Evolutionary conservation across 176 grass and related monocot genomes (phyloP), one percentile per base, ranked within the genome.

Genomic region (Lolium multiflorum): DNA sequence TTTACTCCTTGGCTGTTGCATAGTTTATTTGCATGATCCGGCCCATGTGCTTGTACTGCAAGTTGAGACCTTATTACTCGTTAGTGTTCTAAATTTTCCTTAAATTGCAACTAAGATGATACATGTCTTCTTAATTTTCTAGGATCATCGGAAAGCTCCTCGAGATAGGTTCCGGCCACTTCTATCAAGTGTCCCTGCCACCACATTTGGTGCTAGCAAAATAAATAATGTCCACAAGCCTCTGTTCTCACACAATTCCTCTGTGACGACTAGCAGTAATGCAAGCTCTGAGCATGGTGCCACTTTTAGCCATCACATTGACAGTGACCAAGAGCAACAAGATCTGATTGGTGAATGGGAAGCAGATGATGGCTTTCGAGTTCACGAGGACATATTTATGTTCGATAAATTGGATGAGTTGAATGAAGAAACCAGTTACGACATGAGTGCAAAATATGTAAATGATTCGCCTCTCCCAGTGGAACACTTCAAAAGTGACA

Each of bases 141-240:
- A 98, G 97, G 97, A 96, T 82, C 94, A 96, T 50, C 90, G 76
- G 41, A 98, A 96, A 89, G 77, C 82, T 76, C 97, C 94, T 38
- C 90, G 92, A 74, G 90, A 96, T 86, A 98, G 92, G 89, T 98
- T 98, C 76, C 90, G 97, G 26, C 90, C 97, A 89, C 88, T 98
- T 64, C 82, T 98, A 68, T 98, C 97, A 79, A 91, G 90, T 91
- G 92, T 92, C 35, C 97, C 97, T 75, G 71, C 87, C 50, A 88
- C 82, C 13, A 92, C 92, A 80, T 87, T 96, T 74, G 76, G 85
- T 76, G 31, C 68, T 89, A 90, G 82, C 31, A 94, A 88, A 76
- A 74, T 72, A 87, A 91, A 78, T 77, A 92, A 41, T 83, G 69
- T 84, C n/a, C 92, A 84, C 67, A 81, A 56, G 64, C 84, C 87